Evolutionary conservation across 805 yeast species (phyloP).

Genomic region (Zygosaccharomyces bisporus): DNA sequence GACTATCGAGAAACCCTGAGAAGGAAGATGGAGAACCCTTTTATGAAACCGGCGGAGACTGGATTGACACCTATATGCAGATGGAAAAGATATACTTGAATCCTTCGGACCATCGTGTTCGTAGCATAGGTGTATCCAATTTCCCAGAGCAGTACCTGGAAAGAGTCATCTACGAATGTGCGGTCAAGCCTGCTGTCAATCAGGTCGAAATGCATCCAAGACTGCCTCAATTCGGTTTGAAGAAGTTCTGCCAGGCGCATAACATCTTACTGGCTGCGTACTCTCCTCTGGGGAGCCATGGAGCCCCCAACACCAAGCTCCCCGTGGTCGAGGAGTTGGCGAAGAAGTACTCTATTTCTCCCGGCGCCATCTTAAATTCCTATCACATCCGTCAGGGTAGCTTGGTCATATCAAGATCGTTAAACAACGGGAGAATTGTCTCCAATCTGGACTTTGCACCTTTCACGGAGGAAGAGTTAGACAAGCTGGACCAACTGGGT

Average conservation of each 20-base stretch:
- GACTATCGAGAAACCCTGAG: slow-evolving; percentile 28
- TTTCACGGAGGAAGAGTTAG: slow-evolving; percentile 42
- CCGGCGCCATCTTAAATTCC: slow-evolving; percentile 57
- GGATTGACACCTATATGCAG: slow-evolving; percentile 49
- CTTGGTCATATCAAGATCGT: slow-evolving; percentile 64
- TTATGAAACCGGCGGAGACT: slow-evolving; percentile 41
- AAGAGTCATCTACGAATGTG: slow-evolving; percentile 42
- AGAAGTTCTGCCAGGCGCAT: slow-evolving; percentile 49
- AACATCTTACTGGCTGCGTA: slow-evolving; percentile 54
- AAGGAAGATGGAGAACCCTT: slow-evolving; percentile 37
- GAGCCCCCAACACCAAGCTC: slow-evolving; percentile 58
- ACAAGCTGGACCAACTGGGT: slow-evolving; percentile 36
- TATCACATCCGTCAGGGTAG: slow-evolving; percentile 63
- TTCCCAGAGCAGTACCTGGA: slow-evolving; percentile 41
- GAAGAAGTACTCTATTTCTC: slow-evolving; percentile 47
- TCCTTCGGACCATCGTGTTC: slow-evolving; percentile 42
- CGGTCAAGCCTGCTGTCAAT: slow-evolving; percentile 49
- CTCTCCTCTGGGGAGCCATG: slow-evolving; percentile 61
- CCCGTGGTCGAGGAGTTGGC: slow-evolving; percentile 53
- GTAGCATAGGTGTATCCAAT: slow-evolving; percentile 59
- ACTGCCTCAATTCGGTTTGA: slow-evolving; percentile 58
- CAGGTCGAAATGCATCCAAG: slow-evolving; percentile 74
- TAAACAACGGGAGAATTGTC: slow-evolving; percentile 58
- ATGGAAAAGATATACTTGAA: slow-evolving; percentile 38
- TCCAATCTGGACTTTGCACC: slow-evolving; percentile 39